Percentiles rank a stretch among this genome's conserved stretches.
phyloP scores from a whole-genome alignment of 225 moss, liverwort and hornwort genomes.

The Bryoerythrophyllum caledonicum region DNA sequence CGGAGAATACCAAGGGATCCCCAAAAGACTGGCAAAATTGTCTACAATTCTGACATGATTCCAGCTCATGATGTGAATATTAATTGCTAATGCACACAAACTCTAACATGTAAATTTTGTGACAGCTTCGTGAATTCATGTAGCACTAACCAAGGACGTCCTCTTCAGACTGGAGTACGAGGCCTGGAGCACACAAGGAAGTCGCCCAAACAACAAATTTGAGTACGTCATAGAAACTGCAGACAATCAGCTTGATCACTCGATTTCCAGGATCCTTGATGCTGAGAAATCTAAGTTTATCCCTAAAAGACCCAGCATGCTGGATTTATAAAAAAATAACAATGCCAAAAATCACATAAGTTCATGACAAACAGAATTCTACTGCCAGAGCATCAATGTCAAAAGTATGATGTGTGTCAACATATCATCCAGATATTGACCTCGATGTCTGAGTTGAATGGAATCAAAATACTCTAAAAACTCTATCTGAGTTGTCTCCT shows the following conservation, averaged over 20 bases:
- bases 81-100: not conserved
- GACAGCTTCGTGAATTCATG: not conserved
- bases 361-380: not conserved
- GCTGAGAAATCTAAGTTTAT: constrained; percentile 8
- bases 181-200: constrained; percentile 33
- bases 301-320: not conserved
- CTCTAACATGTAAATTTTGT: not conserved
- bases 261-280: constrained; percentile 24
- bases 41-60: not conserved
- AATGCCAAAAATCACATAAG: not conserved
- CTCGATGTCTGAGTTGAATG: not conserved
- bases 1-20: constrained; percentile 33
- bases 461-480: constrained; percentile 7
- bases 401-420: not conserved
- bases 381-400: not conserved
- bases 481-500: not conserved
- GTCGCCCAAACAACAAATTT: constrained; percentile 10
- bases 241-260: constrained; percentile 11
- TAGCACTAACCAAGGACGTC: constrained; percentile 13
- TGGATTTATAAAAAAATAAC: not conserved
- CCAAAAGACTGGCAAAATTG: constrained; percentile 15
- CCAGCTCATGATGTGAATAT: too few relatives aligned
- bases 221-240: constrained; percentile 31
- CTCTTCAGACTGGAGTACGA: constrained; percentile 32
- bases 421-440: not conserved